Percentiles rank a stretch among this genome's conserved stretches.
Conservation (phyloP, 768 basidiomycete species). For the Termitomyces sp. region DNA sequence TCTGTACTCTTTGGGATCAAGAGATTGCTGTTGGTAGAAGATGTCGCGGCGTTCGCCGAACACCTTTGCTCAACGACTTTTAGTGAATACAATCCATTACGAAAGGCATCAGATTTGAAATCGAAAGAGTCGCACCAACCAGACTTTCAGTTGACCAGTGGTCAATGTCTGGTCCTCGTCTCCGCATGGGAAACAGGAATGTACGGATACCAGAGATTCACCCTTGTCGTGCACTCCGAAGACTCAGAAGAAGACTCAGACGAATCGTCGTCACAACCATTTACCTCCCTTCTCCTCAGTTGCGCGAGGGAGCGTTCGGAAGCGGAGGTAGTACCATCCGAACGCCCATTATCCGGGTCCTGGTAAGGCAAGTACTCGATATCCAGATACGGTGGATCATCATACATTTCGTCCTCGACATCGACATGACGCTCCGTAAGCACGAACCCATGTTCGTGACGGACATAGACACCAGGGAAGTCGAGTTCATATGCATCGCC, state of each 20-base stretch:
- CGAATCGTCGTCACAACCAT: neutral
- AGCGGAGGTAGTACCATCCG: neutral
- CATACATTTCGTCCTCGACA: neutral
- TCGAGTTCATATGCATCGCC: neutral
- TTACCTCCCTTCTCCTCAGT: constrained; percentile 2
- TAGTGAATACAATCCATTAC: neutral
- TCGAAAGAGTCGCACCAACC: no score
- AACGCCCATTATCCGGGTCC: neutral
- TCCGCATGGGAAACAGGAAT: neutral
- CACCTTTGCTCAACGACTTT: no score
- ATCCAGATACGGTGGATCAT: neutral
- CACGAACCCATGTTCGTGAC: neutral
- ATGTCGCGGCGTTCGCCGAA: no score
- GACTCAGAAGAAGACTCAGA: neutral
- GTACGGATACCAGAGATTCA: neutral
- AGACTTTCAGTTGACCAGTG: neutral
- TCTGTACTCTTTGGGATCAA: no score
- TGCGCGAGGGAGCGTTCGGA: constrained; percentile 2
- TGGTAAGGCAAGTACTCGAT: neutral
- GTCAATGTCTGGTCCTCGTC: neutral
- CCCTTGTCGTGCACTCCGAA: neutral
- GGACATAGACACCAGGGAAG: neutral
- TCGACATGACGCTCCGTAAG: neutral
- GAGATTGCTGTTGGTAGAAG: no score
- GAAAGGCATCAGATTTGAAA: neutral